Conservation (phyloP, 2,329 filamentous ascomycete species). For the Ophiostoma ulmi region DNA sequence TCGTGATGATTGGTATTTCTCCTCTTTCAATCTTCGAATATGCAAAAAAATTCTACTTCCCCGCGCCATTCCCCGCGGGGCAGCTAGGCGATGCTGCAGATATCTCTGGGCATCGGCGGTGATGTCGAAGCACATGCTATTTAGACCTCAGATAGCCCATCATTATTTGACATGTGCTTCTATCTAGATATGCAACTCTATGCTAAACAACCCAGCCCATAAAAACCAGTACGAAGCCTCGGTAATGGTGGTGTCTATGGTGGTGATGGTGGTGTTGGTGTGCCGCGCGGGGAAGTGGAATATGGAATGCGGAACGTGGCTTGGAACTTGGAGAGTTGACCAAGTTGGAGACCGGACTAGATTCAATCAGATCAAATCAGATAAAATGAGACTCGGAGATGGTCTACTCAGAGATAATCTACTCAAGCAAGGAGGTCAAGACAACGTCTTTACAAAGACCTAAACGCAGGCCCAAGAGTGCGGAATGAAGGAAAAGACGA, state of each 20-base stretch:
- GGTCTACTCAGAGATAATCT: background rate
- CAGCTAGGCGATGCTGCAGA: background rate
- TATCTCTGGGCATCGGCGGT: background rate
- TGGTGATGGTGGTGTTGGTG: background rate
- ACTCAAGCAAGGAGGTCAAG: background rate
- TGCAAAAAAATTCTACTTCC: background rate
- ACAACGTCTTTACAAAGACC: no score
- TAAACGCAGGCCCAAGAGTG: background rate
- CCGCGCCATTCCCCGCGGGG: slow-evolving; percentile 3
- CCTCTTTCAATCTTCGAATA: background rate
- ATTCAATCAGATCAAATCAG: background rate
- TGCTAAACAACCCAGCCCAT: background rate
- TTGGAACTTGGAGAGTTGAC: background rate
- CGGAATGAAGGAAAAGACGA: background rate
- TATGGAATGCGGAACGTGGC: background rate
- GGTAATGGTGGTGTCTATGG: background rate
- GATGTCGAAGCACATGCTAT: background rate
- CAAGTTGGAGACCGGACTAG: background rate
- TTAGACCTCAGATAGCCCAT: background rate
- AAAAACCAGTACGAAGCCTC: background rate
- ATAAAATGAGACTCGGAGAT: background rate
- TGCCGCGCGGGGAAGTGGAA: slow-evolving; percentile 3
- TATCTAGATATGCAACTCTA: background rate
- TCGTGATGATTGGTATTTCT: background rate
- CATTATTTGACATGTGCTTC: background rate